phyloP scores from a whole-genome alignment of 345 rosid species.

The Bruguiera gymnorhiza region DNA sequence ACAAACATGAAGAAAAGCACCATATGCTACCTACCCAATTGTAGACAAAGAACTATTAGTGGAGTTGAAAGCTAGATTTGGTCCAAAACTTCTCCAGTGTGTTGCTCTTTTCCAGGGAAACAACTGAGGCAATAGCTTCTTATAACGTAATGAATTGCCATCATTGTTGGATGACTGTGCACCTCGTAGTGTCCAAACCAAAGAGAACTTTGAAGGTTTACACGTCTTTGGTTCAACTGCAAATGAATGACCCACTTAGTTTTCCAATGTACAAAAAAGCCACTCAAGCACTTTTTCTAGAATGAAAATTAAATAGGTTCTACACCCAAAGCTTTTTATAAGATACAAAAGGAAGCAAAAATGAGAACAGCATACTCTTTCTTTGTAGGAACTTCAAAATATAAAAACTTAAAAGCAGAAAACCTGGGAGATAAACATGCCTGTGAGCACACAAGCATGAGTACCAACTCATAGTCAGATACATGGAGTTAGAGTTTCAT shows the following conservation, averaged over 20 bases:
- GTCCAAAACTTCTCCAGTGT: slow-evolving; percentile 51
- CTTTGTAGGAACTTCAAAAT: no score
- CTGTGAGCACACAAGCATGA: no score
- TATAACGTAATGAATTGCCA: slow-evolving; percentile 33
- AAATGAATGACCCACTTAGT: slow-evolving; percentile 23
- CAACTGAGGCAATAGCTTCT: slow-evolving; percentile 60
- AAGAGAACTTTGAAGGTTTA: slow-evolving; percentile 55
- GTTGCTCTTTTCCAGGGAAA: slow-evolving; percentile 90
- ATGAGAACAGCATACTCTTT: no score
- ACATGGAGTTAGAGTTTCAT: no score
- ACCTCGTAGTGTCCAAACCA: slow-evolving; percentile 72
- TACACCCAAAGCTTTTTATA: no score
- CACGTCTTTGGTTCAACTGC: slow-evolving; percentile 47
- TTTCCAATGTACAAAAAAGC: neutral
- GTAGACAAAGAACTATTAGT: slow-evolving; percentile 46
- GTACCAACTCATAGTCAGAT: no score
- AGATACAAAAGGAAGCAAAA: no score
- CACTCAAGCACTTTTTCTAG: no score
- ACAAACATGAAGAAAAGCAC: slow-evolving; percentile 24
- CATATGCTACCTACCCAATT: slow-evolving; percentile 48
- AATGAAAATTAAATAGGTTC: no score
- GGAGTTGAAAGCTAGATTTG: slow-evolving; percentile 37
- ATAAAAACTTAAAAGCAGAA: no score
- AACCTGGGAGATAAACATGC: no score
- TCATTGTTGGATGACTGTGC: slow-evolving; percentile 35